A percentile compares a stretch with the other conserved stretches of the same genome.
These are phyloP conservation scores for Annulohypoxylon maeteangense DNA, from an alignment of 495 filamentous ascomycete genomes.

Conservation along the genomic window DNA sequence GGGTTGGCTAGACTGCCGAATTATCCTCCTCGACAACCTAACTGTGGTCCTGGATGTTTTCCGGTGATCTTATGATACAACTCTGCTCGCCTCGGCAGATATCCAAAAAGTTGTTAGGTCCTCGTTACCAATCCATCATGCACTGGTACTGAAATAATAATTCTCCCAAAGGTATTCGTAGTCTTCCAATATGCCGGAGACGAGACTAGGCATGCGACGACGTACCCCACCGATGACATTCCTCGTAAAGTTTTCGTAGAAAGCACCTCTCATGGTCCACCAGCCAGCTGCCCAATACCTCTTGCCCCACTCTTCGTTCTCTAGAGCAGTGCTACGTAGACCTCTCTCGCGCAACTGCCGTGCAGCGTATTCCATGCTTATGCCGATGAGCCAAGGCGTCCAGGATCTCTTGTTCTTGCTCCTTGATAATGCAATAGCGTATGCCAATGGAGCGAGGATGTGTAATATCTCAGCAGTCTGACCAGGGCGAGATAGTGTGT, in stretches of 20 bases:
- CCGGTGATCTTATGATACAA: background rate
- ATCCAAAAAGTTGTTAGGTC: background rate
- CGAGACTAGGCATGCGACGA: conserved; percentile 77
- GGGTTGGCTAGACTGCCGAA: background rate
- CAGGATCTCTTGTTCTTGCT: conserved; percentile 73
- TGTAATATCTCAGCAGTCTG: conserved; percentile 88
- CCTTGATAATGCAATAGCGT: conserved; percentile 84
- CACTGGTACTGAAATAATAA: conserved; percentile 81
- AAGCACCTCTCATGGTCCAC: conserved; percentile 96
- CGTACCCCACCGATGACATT: conserved; percentile 76
- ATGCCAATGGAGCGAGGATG: conserved; percentile 87
- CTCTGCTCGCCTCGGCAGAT: conserved; percentile 2
- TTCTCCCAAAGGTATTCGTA: conserved; percentile 98
- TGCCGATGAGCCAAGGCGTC: conserved; percentile 90
- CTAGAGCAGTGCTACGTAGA: conserved; percentile 81
- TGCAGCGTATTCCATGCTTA: conserved; percentile 87
- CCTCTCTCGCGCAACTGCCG: conserved; percentile 81
- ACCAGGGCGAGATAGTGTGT: conserved; percentile 74
- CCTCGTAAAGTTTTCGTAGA: conserved; percentile 95
- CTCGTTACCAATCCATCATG: conserved; percentile 40
- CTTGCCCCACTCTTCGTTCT: conserved; percentile 86
- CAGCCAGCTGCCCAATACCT: conserved; percentile 90
- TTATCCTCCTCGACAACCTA: background rate
- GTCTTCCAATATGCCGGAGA: conserved; percentile 87
- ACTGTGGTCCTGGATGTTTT: background rate